Percentiles rank a stretch among this genome's conserved stretches.
phyloP scores from a whole-genome alignment of 805 yeast genomes.

The Wickerhamiella alocasiicola region DNA sequence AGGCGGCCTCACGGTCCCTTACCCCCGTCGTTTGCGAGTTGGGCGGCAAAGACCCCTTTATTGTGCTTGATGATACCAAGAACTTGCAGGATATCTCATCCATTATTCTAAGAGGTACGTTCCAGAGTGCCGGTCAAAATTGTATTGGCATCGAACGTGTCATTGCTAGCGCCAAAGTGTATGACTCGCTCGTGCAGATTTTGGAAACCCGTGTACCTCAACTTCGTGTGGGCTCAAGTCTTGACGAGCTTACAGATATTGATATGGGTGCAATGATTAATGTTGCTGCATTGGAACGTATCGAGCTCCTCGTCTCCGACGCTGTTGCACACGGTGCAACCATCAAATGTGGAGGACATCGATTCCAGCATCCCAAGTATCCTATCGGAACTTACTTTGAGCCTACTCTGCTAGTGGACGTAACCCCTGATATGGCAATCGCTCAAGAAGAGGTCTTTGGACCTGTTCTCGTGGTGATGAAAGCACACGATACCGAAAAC shows the following conservation, averaged over 20 bases:
- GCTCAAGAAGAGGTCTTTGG: conserved; percentile 92
- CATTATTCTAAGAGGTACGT: conserved; percentile 83
- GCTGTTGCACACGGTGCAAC: conserved; percentile 77
- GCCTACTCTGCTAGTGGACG: conserved; percentile 82
- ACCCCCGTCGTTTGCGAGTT: conserved; percentile 93
- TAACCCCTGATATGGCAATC: conserved; percentile 60
- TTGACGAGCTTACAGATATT: conserved; percentile 78
- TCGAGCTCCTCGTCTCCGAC: conserved; percentile 55
- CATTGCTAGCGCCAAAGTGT: conserved; percentile 59
- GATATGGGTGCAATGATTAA: conserved; percentile 96
- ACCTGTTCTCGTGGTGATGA: conserved; percentile 72
- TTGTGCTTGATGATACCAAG: conserved; percentile 51
- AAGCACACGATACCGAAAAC: conserved; percentile 50
- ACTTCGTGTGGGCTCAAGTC: conserved; percentile 76
- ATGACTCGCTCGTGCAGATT: conserved; percentile 47
- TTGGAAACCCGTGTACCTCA: conserved; percentile 45
- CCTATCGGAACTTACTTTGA: conserved; percentile 90
- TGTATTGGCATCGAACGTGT: conserved; percentile 97
- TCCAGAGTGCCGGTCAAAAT: conserved; percentile 95
- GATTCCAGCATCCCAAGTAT: conserved; percentile 75
- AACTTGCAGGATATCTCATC: conserved; percentile 41
- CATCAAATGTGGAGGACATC: conserved; percentile 67
- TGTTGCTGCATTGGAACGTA: conserved; percentile 52
- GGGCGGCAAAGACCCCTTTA: conserved; percentile 91
- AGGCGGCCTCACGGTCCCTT: conserved; percentile 70